A percentile compares a stretch with the other conserved stretches of the same genome.
Conservation (phyloP, 2,329 filamentous ascomycete genomes). For the Aspergillus amoenus region DNA sequence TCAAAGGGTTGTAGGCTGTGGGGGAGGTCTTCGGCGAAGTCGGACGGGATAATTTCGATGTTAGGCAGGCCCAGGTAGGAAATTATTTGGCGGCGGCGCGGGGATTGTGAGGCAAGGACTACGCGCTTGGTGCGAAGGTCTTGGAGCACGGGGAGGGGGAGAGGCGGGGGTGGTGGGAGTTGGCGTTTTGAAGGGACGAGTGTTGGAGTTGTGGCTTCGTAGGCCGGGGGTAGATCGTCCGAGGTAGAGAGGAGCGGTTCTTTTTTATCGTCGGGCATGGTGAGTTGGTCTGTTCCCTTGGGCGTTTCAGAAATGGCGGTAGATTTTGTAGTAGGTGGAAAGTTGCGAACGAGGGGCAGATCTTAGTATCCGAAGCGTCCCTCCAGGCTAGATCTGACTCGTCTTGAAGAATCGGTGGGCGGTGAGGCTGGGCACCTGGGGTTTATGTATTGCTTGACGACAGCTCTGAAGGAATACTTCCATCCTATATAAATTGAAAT, state of each 20-base stretch:
- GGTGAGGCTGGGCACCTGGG: constrained; percentile 5
- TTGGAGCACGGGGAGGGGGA: constrained; percentile 77
- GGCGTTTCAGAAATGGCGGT: background rate
- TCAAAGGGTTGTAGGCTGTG: constrained; percentile 80
- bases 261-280: constrained; percentile 35
- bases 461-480: background rate
- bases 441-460: background rate
- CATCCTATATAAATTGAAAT: background rate
- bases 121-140: constrained; percentile 75
- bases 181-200: constrained; percentile 19
- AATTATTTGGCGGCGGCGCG: constrained; percentile 78
- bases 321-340: background rate
- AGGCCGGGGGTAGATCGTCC: constrained; percentile 38
- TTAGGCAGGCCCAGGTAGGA: constrained; percentile 74
- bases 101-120: constrained; percentile 87
- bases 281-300: background rate
- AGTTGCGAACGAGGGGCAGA: background rate
- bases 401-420: background rate
- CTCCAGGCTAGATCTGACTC: background rate
- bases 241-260: constrained; percentile 21
- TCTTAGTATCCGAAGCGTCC: background rate
- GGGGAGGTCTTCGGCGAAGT: constrained; percentile 78
- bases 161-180: constrained; percentile 52
- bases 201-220: constrained; percentile 23
- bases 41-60: constrained; percentile 81